Base-by-base conservation (phyloP, 23 red algal genomes). In the Agarophyton chilense region DNA sequence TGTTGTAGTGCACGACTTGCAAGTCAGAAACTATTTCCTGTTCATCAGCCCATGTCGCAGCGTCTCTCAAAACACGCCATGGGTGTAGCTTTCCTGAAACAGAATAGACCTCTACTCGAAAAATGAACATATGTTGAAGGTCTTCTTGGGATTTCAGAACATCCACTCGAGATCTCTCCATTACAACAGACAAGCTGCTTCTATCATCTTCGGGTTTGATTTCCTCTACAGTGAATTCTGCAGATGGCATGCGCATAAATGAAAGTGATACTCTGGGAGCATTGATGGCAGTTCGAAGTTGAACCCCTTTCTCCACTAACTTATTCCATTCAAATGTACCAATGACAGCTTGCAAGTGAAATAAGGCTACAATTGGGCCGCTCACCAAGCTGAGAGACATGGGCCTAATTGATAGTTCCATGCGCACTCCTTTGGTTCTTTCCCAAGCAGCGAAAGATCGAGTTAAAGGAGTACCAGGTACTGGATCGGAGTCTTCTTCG, bases 261-360 rank as follows among this genome's bases (percentile, higher is more conserved):
- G 67, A 73, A 54, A 89, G 72, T 12, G 85, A 78, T 52, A 89
- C 68, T 35, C 60, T 78, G 36, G 85, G 85, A 77, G 75, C 36
- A 64, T 71, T 66, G 49, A 78, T 71, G 6, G 85, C 50, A 14
- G 73, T 78, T 28, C 49, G 85, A 63, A 89, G 85, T 52, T 89
- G 85, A 24, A 78, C 72, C n/a, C 85, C 85, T 29, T 40, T 64
- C 24, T 77, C 85, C 8, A 89, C 67, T 26, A 89, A 35, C 71
- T 89, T 89, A 56, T 89, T 89, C 85, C 85, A 89, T 34, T 89
- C 85, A 35, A 89, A 89, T 32, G 74, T 79, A 18, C 85, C 85
- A 49, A 71, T 78, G 5, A 89, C 71, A n/a, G 85, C 35, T 71
- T 77, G 63, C 32, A 89, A 53, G 16, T 89, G 52, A 63, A 89